Conservation (phyloP, 305 asterid species). For the Lippia alba region DNA sequence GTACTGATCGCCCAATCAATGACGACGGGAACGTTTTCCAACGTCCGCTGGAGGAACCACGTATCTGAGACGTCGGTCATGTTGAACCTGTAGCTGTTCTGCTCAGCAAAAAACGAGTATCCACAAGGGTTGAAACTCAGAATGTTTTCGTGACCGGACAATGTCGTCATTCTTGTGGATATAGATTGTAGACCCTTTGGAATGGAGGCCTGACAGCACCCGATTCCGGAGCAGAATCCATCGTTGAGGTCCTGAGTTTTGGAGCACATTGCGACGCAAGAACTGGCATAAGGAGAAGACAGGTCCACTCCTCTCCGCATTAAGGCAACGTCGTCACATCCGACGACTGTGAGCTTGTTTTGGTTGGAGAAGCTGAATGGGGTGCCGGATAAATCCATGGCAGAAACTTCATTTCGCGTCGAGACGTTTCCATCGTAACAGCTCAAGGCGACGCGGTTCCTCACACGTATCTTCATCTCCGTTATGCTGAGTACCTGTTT, state of each 20-base stretch:
- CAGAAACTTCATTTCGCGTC: no score
- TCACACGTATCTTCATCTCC: slow-evolving; percentile 35
- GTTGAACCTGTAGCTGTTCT: slow-evolving; percentile 29
- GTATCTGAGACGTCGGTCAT: slow-evolving; percentile 33
- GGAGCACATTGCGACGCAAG: slow-evolving; percentile 42
- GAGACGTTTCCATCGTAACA: background rate
- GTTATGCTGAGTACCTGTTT: no score
- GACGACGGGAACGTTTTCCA: slow-evolving; percentile 37
- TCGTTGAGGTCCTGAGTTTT: slow-evolving; percentile 31
- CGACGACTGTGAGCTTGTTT: slow-evolving; percentile 41
- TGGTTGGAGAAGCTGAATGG: slow-evolving; percentile 37
- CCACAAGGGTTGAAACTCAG: slow-evolving; percentile 38
- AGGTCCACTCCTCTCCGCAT: background rate
- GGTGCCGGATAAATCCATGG: slow-evolving; percentile 17
- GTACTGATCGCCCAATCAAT: slow-evolving; percentile 46
- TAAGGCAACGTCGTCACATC: slow-evolving; percentile 34
- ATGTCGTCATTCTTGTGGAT: background rate
- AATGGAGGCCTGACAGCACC: slow-evolving; percentile 49
- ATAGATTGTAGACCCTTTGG: slow-evolving; percentile 41
- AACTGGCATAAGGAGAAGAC: slow-evolving; percentile 13
- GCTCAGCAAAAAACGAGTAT: slow-evolving; percentile 41
- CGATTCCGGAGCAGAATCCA: slow-evolving; percentile 46
- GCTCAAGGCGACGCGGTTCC: slow-evolving; percentile 27
- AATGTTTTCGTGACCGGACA: background rate
- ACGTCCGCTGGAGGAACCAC: slow-evolving; percentile 5